These are phyloP conservation scores for Cyberlindnera sargentensis DNA, from an alignment of 805 yeast species.

Conservation along the genomic window DNA sequence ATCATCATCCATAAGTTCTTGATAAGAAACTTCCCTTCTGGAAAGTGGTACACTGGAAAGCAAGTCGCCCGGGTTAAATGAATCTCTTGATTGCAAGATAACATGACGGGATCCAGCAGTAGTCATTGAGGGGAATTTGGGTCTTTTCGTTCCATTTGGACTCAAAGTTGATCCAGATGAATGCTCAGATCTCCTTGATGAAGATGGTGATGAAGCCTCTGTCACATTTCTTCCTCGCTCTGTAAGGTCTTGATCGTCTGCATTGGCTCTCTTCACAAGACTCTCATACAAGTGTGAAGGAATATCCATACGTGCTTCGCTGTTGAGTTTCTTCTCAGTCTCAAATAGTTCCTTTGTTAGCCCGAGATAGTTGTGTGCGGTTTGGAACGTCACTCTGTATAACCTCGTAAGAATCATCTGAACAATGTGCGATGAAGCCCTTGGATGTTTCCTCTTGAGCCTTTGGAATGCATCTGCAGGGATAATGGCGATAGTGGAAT, in stretches of 20 bases:
- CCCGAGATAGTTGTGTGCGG: conserved; percentile 83
- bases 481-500: conserved; percentile 85
- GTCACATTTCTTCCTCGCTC: conserved; percentile 11
- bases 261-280: conserved; percentile 39
- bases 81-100: conserved; percentile 43
- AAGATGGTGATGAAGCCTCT: conserved; percentile 2
- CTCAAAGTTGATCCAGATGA: conserved; percentile 6
- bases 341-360: conserved; percentile 73
- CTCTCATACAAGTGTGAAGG: conserved; percentile 63
- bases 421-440: conserved; percentile 87
- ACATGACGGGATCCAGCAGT: conserved; percentile 37
- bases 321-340: conserved; percentile 64
- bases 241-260: background rate
- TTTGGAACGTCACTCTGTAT: conserved; percentile 85
- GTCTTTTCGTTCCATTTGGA: conserved; percentile 13
- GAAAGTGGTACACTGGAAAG: conserved; percentile 74
- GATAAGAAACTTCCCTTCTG: conserved; percentile 20
- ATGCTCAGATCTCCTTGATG: conserved; percentile 2
- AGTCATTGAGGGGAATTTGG: conserved; percentile 7
- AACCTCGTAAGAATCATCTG: conserved; percentile 85
- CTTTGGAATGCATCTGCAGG: conserved; percentile 78
- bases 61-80: conserved; percentile 78
- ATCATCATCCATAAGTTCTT: background rate
- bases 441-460: conserved; percentile 69
- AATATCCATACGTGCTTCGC: conserved; percentile 36